Percentiles rank a stretch among this genome's conserved stretches.
Evolutionary conservation across 2,329 filamentous ascomycete genomes (phyloP).

Genomic region (Epichloe gansuensis): DNA sequence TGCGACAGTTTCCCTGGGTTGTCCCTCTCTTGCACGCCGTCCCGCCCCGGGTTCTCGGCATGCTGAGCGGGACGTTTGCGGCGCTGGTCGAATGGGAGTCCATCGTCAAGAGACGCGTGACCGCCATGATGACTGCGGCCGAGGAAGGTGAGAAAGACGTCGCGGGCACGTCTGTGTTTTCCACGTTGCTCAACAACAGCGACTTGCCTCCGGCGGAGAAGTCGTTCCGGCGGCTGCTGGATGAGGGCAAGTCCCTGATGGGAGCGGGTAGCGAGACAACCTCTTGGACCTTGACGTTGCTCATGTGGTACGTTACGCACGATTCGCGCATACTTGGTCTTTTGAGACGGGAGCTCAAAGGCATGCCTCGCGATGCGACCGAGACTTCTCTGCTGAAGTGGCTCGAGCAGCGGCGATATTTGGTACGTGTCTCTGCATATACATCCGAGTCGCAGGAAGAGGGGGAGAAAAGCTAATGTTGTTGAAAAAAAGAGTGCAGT

Average conservation of each 20-base stretch:
- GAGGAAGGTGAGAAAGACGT: not conserved
- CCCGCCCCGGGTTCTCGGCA: not conserved
- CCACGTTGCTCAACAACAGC: not conserved
- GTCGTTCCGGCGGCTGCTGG: slow-evolving; percentile 15
- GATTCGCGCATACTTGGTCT: slow-evolving; percentile 16
- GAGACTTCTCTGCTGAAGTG: not conserved
- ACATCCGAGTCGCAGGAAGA: too few species aligned
- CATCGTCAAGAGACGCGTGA: not conserved
- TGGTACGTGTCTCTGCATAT: slow-evolving; percentile 9
- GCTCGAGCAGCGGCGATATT: slow-evolving; percentile 18
- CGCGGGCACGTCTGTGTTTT: not conserved
- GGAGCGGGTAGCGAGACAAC: slow-evolving; percentile 27
- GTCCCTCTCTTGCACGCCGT: not conserved
- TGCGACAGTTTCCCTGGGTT: not conserved
- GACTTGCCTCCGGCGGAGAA: slow-evolving; percentile 24
- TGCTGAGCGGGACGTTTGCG: not conserved
- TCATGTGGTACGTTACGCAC: slow-evolving; percentile 23
- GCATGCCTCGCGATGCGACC: not conserved
- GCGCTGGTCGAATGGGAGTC: not conserved
- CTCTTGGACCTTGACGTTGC: slow-evolving; percentile 19
- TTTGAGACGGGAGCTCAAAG: slow-evolving; percentile 10
- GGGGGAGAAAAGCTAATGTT: too few species aligned
- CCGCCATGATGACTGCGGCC: not conserved
- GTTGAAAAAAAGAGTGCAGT: slow-evolving; percentile 14
- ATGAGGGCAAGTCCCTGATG: slow-evolving; percentile 21